Conservation (phyloP, 2,329 filamentous ascomycete genomes). For the Dactylellina haptotyla region DNA sequence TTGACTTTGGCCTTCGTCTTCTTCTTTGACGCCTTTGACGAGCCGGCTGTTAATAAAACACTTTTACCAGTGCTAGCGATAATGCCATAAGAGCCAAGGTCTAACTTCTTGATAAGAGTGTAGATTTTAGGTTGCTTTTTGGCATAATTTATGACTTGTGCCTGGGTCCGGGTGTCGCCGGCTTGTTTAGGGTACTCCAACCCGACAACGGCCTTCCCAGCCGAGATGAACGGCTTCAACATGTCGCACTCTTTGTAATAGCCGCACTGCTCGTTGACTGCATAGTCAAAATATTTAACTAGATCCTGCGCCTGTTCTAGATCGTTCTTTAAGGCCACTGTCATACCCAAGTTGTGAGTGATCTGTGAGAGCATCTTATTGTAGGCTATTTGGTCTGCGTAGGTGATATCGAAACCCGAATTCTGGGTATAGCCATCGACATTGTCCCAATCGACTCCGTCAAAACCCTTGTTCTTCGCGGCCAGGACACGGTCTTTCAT, state of each 20-base stretch:
- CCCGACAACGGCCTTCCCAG: constrained; percentile 75
- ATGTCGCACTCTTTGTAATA: constrained; percentile 70
- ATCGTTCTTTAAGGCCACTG: constrained; percentile 48
- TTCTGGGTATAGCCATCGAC: constrained; percentile 69
- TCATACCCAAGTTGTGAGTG: constrained; percentile 35
- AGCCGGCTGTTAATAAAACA: not conserved
- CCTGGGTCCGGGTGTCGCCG: constrained; percentile 59
- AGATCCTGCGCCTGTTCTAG: constrained; percentile 16
- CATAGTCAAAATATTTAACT: constrained; percentile 65
- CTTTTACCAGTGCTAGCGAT: constrained; percentile 11
- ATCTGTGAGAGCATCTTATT: constrained; percentile 49
- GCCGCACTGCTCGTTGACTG: constrained; percentile 76
- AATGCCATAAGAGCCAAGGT: constrained; percentile 70
- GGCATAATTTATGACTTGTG: constrained; percentile 59
- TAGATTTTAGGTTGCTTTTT: constrained; percentile 66
- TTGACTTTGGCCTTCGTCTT: no score
- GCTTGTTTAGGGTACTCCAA: constrained; percentile 73
- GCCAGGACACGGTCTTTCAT: constrained; percentile 71
- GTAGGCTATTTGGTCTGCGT: constrained; percentile 29
- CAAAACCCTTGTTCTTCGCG: constrained; percentile 72
- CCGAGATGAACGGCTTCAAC: constrained; percentile 69
- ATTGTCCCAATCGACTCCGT: constrained; percentile 77
- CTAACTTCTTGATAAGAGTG: constrained; percentile 73
- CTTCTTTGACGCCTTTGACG: constrained; percentile 6
- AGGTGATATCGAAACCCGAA: constrained; percentile 37